Base-by-base conservation (phyloP, 345 rosid species). In the thale cress (Arabidopsis thaliana) region DNA sequence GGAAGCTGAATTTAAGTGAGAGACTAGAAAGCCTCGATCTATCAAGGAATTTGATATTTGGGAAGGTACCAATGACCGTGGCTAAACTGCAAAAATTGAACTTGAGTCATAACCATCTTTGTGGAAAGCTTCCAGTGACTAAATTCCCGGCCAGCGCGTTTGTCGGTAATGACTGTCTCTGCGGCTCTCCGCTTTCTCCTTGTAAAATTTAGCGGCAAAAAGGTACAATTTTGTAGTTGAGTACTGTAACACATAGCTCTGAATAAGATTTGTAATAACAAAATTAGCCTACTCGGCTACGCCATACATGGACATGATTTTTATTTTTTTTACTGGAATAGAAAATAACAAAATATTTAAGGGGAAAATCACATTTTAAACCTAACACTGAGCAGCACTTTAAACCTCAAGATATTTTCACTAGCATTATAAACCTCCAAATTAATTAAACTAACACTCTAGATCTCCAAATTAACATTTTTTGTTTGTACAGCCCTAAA, bases 101-200 rank as follows among this genome's bases (percentile, higher is more conserved):
- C 56, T 79, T 86, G 38, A 91, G 93, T 53, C 70, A 82, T 24
- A 88, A 88, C 75, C 77, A 84, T 72, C 85, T 91, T 2, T 88
- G 97, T 20, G 92, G 97, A 52, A 65, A 83, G 84, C 74, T 91
- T 59, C 97, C 93, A 12, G 49, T 74, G 2, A 74, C 78, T 0
- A 87, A 81, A 57, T 90, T 90, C 16, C 72, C 87, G 16, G 88
- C 82, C 2, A 72, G 81, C 23, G 74, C 90, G 5, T 88, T 85
- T 24, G 71, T 40, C 40, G 85, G 87, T 1, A 86, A 86, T 57
- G 72, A 77, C 22, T 87, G 92, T 69, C 79, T 87, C 22, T 87
- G 92, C 42, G 87, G 89, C 14, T 37, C 84, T 69, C 92, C 89
- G 7, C 73, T 87, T 46, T 23, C 81, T 23, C 74, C 85, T 12